These are phyloP conservation scores for Trichocomaceae sp. DNA, from an alignment of 2,329 filamentous ascomycete species.

Conservation along the genomic window DNA sequence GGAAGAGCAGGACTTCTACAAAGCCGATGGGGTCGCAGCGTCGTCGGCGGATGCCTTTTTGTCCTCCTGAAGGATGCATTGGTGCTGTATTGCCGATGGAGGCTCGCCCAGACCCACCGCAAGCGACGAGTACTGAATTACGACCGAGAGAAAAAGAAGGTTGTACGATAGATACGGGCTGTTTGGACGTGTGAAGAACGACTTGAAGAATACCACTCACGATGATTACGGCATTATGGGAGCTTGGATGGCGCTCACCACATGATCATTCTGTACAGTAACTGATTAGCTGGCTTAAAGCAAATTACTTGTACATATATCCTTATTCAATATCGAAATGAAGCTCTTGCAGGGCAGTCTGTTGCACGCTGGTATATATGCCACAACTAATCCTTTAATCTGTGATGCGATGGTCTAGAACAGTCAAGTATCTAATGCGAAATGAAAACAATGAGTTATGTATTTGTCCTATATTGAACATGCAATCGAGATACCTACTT, in stretches of 20 bases:
- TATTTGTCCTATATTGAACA: too few species aligned
- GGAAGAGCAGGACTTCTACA: conserved; percentile 64
- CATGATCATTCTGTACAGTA: not conserved
- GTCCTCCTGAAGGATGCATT: conserved; percentile 71
- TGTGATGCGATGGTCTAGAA: too few species aligned
- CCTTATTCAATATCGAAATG: not conserved
- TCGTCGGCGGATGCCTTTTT: conserved; percentile 82
- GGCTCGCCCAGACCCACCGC: conserved; percentile 42
- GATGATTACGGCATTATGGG: conserved; percentile 9
- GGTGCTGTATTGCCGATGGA: conserved; percentile 52
- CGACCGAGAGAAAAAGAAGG: conserved; percentile 34
- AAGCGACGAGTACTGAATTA: conserved; percentile 44
- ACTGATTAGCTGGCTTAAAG: not conserved
- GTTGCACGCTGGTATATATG: too few species aligned
- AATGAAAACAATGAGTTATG: too few species aligned
- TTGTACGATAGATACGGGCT: conserved; percentile 7
- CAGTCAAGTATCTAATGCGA: too few species aligned
- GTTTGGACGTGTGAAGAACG: not conserved
- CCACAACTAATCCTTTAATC: too few species aligned
- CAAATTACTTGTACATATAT: conserved; percentile 7
- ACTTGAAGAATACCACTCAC: not conserved
- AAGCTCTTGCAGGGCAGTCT: not conserved
- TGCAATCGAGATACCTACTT: too few species aligned
- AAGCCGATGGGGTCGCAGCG: conserved; percentile 78
- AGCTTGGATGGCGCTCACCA: not conserved